phyloP scores from a whole-genome alignment of 495 filamentous ascomycete genomes.

The Wilcoxina mikolae region DNA sequence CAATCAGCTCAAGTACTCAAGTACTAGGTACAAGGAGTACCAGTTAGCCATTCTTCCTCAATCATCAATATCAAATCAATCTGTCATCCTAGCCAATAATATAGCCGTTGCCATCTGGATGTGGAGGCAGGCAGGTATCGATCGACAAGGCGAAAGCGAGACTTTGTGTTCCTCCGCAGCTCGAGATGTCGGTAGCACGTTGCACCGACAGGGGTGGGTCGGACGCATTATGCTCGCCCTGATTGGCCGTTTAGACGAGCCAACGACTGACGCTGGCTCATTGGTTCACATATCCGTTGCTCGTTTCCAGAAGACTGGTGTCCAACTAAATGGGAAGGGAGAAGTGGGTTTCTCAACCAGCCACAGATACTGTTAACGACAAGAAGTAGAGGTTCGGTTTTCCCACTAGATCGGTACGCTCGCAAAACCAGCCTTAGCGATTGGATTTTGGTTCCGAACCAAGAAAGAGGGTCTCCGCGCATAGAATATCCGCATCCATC shows the following conservation, averaged over 20 bases:
- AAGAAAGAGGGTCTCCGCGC: neutral
- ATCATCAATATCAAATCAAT: no score
- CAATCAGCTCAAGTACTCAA: no score
- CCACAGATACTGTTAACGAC: no score
- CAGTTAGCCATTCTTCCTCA: no score
- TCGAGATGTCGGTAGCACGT: conserved; percentile 4
- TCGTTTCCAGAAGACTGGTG: conserved; percentile 3
- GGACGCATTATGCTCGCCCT: neutral
- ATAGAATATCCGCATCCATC: neutral
- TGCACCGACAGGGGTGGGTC: neutral
- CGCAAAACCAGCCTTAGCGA: neutral
- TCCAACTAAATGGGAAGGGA: no score
- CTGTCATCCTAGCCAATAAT: neutral
- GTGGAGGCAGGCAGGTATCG: neutral
- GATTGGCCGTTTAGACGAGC: conserved; percentile 6
- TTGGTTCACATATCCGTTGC: neutral
- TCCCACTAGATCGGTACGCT: neutral
- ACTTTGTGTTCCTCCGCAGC: neutral
- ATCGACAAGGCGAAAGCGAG: no score
- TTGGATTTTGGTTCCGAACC: neutral
- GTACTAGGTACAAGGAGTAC: no score
- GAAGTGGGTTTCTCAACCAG: no score
- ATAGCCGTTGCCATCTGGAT: neutral
- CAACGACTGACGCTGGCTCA: neutral
- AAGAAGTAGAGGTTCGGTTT: no score